Evolutionary conservation across 176 grass and related monocot genomes (phyloP), one percentile per base, ranked within the genome.

Genomic region (Musa schizocarpa): DNA sequence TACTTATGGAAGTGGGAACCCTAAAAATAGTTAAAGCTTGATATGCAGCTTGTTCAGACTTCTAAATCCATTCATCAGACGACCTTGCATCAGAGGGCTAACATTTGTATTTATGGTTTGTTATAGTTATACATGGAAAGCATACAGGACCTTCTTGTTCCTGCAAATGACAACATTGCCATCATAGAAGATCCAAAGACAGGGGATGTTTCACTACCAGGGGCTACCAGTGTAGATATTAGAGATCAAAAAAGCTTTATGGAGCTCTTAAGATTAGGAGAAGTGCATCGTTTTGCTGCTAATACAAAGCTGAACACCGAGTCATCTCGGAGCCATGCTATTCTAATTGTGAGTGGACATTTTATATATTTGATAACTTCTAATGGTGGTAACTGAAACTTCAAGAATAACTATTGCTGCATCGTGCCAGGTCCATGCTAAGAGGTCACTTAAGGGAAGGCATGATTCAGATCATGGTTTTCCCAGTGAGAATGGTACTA

Each of bases 221-320:
- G 88, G 22, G 86, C 96, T 72, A 99, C 96, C 63, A 76, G 83
- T 68, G 88, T 99, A 58, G 96, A 99, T 68, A 78, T 99, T 75
- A 92, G 91, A 83, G 88, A 99, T 67, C 96, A 99, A 51, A 99
- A 83, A 77, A 95, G 88, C 78, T 95, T 99, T 82, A 69, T 99
- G 55, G 96, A 99, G 9, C 86, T 99, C 84, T 54, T 99, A 74
- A 99, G 91, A 83, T 26, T 99, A 73, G 96, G 96, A 52, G 96
- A 99, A 83, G 88, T 85, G 73, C 91, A 99, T 74, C 88, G 96
- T 17, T 83, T 86, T 81, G 96, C 96, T 74, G 91, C 96, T 80
- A 99, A 99, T 82, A 99, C 96, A 21, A 99, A 95, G 66, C 74
- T 99, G 71, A 99, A 99, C 63, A 99, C 96, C 21, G 96, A 99